Evolutionary conservation across 257 asterid genomes (phyloP).

Genomic region (Solanum piurae): DNA sequence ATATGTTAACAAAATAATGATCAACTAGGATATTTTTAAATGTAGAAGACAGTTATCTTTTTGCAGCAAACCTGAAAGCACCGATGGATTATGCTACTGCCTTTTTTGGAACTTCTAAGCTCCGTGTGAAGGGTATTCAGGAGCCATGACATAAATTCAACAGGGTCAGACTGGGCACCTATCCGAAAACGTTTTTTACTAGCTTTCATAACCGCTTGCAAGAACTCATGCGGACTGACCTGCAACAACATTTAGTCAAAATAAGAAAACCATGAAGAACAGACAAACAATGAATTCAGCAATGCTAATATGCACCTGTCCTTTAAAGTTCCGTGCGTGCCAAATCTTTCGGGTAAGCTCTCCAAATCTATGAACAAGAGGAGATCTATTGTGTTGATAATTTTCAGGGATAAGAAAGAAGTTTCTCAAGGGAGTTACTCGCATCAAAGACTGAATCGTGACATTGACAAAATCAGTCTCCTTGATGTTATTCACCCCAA

Average conservation of each 20-base stretch:
- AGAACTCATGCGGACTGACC: slow-evolving; percentile 99
- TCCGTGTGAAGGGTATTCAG: slow-evolving; percentile 72
- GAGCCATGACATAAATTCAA: slow-evolving; percentile 95
- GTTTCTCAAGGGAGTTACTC: slow-evolving; percentile 95
- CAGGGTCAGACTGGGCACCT: slow-evolving; percentile 94
- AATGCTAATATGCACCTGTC: slow-evolving; percentile 49
- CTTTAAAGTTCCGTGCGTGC: slow-evolving; percentile 92
- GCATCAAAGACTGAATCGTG: slow-evolving; percentile 93
- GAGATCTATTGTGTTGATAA: slow-evolving; percentile 70
- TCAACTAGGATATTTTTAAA: background rate
- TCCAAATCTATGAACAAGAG: slow-evolving; percentile 90
- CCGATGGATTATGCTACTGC: slow-evolving; percentile 71
- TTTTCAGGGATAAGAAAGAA: slow-evolving; percentile 92
- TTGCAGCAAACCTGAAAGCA: slow-evolving; percentile 72
- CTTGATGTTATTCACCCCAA: slow-evolving; percentile 91
- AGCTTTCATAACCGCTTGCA: slow-evolving; percentile 93
- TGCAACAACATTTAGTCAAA: slow-evolving; percentile 23
- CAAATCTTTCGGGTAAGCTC: slow-evolving; percentile 97
- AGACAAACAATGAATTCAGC: background rate
- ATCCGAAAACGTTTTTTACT: slow-evolving; percentile 82
- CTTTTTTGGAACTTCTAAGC: slow-evolving; percentile 57
- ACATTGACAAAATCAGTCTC: slow-evolving; percentile 98
- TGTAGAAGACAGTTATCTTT: background rate
- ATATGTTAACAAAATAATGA: background rate
- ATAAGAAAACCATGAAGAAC: background rate